A percentile compares a stretch with the other conserved stretches of the same genome.
Conservation (phyloP, 2,329 filamentous ascomycete species). For the Cordyceps pruinosa region DNA sequence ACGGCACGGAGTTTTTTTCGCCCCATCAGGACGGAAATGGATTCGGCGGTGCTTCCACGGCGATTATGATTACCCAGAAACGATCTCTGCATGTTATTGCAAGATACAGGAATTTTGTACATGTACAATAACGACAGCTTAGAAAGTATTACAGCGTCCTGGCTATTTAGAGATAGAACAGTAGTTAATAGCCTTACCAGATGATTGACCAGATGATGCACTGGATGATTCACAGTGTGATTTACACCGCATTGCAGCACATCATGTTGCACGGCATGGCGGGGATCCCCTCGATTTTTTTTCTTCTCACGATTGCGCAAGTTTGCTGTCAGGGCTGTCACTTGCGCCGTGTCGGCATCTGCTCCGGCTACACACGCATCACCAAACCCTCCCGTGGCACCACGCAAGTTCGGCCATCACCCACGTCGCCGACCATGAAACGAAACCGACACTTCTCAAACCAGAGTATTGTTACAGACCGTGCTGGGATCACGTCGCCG, state of each 20-base stretch:
- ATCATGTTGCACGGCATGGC: background rate
- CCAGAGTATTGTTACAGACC: background rate
- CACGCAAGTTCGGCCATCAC: background rate
- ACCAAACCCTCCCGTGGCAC: background rate
- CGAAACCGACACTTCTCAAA: background rate
- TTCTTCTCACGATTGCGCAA: background rate
- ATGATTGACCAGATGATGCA: too few relatives aligned
- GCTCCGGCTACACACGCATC: background rate
- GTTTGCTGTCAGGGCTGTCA: background rate
- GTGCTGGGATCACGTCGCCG: background rate
- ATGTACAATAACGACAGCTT: background rate
- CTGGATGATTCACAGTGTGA: too few relatives aligned
- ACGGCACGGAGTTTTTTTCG: background rate
- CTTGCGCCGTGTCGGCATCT: background rate
- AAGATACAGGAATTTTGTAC: background rate
- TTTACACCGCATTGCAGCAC: background rate
- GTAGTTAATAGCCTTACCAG: background rate
- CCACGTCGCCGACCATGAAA: background rate
- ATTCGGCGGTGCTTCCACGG: background rate
- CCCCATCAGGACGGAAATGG: background rate
- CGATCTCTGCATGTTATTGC: background rate
- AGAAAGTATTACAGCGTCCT: background rate
- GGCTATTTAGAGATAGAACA: background rate
- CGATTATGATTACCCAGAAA: background rate
- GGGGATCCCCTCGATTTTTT: background rate